phyloP scores from a whole-genome alignment of 352 stramenopile genomes.

The Globisporangium solare region DNA sequence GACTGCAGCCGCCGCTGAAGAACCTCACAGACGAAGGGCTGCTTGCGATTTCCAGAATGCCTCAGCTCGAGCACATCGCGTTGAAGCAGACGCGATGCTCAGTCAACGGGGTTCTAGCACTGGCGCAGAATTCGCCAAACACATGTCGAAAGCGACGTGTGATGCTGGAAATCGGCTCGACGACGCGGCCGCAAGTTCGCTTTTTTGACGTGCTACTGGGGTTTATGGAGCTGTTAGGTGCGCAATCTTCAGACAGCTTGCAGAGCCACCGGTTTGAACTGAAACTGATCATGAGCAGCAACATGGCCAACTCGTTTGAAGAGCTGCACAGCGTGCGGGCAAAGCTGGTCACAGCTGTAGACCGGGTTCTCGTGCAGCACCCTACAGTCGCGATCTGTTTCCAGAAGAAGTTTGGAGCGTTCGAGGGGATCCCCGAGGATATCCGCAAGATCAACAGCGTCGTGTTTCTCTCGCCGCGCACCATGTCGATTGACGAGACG shows the following conservation, averaged over 20 bases:
- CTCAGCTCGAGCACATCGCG: background rate
- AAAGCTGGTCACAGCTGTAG: background rate
- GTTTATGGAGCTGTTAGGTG: constrained; percentile 3
- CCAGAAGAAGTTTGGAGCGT: background rate
- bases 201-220: constrained; percentile 4
- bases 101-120: background rate
- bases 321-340: background rate
- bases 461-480: constrained; percentile 2
- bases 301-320: background rate
- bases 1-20: background rate
- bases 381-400: constrained; percentile 2
- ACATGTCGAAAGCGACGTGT: background rate
- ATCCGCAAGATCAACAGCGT: constrained; percentile 4
- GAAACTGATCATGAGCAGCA: constrained; percentile 3
- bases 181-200: background rate
- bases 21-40: constrained; percentile 6
- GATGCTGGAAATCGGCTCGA: constrained; percentile 1
- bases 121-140: background rate
- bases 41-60: background rate
- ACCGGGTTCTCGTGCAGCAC: background rate
- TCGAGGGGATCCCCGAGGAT: background rate
- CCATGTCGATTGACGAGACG: background rate
- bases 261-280: background rate
- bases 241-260: background rate
- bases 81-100: constrained; percentile 9